Base-by-base conservation (phyloP, 768 basidiomycete species). In the Collybia nuda region DNA sequence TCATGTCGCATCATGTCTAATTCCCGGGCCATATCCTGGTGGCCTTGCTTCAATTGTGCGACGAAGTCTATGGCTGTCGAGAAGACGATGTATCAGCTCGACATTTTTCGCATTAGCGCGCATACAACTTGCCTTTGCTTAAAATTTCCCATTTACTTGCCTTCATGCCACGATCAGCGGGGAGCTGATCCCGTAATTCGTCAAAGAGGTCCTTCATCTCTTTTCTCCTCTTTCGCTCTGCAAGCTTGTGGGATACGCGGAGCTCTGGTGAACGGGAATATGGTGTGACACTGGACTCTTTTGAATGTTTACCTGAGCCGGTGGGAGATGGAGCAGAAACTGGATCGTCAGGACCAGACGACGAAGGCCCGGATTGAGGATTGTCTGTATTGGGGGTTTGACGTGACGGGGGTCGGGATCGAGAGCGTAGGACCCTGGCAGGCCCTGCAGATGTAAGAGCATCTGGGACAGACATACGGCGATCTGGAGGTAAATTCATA, bases 171-270 rank as follows among this genome's bases (percentile, higher is more conserved):
- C 89, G 82, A 72, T 93, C 93, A 45, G 88, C 87, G 1, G 97
- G 97, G 21, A 99, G 73, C 61, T 91, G 85, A 67, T 97, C 95
- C 51, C 93, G 81, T 55, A 99, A 72, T 66, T 99, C 97, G 59
- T 99, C 97, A 63, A 98, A 98, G 39, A 99, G 68, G 52, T 98
- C 95, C 66, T 97, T 97, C 97, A 99, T 99, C 72, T 99, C 97
- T 70, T 96, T 98, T 68, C 97, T 79, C 59, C 97, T 74, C 69
- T 98, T 98, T 53, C 97, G 77, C 71, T 99, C 97, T 2, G 97
- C 97, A 24, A 99, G 81, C 64, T 99, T 99, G 71, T 99, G 97
- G 2, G 91, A 93, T 26, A 98, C 85, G 47, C 95, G 82, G 38
- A 99, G 76, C 67, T 98, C 97, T 6, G 96, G 96, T 0, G 90